Evolutionary conservation across 441 rosid species (phyloP).

Genomic region (Lepidium campestre): DNA sequence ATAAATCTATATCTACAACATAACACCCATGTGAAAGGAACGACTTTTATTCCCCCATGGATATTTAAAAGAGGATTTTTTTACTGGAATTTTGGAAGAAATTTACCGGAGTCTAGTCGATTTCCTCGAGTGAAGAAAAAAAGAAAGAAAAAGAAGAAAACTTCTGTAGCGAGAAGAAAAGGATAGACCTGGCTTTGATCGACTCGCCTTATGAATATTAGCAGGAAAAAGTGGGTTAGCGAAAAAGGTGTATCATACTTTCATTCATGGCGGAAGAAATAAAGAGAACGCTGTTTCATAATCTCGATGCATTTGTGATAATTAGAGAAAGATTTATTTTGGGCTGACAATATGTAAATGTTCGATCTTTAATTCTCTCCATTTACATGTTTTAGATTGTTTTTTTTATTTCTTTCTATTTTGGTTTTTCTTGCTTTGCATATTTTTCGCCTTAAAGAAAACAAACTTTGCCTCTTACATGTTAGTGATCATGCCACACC

Average conservation of each 20-base stretch:
- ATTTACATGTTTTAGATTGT: not conserved
- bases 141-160: not conserved
- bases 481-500: not conserved
- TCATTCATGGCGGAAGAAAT: slow-evolving; percentile 15
- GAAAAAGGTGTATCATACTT: not conserved
- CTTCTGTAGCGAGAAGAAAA: not conserved
- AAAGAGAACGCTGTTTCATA: not conserved
- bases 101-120: not conserved
- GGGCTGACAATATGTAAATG: not conserved
- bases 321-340: too few relatives aligned
- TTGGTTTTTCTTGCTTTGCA: not conserved
- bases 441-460: not conserved
- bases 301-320: not conserved
- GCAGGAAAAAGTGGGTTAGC: not conserved
- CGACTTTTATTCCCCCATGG: slow-evolving; percentile 4
- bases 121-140: not conserved
- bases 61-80: not conserved
- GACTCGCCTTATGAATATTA: slow-evolving; percentile 3
- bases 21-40: slow-evolving; percentile 9
- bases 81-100: not conserved
- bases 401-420: not conserved
- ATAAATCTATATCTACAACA: not conserved
- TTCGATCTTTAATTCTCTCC: not conserved
- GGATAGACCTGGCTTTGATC: not conserved
- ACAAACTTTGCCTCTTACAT: not conserved